Conservation (phyloP, 371 early-diverging fungal genomes). For the Dichotomocladium elegans region DNA sequence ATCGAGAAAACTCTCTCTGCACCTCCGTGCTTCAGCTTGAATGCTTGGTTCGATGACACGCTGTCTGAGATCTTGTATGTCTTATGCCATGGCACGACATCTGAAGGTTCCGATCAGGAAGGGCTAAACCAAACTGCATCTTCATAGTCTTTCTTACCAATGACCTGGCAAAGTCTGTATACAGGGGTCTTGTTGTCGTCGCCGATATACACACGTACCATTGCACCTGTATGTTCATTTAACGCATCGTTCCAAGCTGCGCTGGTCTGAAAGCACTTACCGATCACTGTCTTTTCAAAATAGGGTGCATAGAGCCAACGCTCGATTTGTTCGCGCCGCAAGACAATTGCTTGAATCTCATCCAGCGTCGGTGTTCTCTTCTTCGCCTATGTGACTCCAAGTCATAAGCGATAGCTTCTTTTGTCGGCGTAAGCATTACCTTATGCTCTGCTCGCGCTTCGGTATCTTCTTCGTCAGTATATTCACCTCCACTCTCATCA, state of each 20-base stretch:
- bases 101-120: slow-evolving; percentile 12
- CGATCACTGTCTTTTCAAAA: slow-evolving; percentile 61
- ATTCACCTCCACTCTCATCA: slow-evolving; percentile 33
- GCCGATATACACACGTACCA: slow-evolving; percentile 65
- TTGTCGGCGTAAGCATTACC: too few species aligned
- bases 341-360: slow-evolving; percentile 56
- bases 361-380: slow-evolving; percentile 54
- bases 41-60: slow-evolving; percentile 54
- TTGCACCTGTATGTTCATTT: slow-evolving; percentile 33
- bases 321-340: slow-evolving; percentile 62
- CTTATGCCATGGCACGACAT: slow-evolving; percentile 56
- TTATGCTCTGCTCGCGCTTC: slow-evolving; percentile 20
- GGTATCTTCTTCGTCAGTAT: slow-evolving; percentile 28
- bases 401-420: too few species aligned
- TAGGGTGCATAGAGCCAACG: slow-evolving; percentile 74
- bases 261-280: slow-evolving; percentile 14
- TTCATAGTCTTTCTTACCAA: slow-evolving; percentile 23
- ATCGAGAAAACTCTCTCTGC: slow-evolving; percentile 65
- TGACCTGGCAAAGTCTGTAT: slow-evolving; percentile 64
- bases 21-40: slow-evolving; percentile 65
- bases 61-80: slow-evolving; percentile 57
- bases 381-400: slow-evolving; percentile 13
- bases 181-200: slow-evolving; percentile 42
- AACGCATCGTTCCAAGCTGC: background rate
- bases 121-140: background rate